Percentiles rank a stretch among this genome's conserved stretches.
phyloP scores from a whole-genome alignment of 2,329 filamentous ascomycete species.

The Talaromyces sp. region DNA sequence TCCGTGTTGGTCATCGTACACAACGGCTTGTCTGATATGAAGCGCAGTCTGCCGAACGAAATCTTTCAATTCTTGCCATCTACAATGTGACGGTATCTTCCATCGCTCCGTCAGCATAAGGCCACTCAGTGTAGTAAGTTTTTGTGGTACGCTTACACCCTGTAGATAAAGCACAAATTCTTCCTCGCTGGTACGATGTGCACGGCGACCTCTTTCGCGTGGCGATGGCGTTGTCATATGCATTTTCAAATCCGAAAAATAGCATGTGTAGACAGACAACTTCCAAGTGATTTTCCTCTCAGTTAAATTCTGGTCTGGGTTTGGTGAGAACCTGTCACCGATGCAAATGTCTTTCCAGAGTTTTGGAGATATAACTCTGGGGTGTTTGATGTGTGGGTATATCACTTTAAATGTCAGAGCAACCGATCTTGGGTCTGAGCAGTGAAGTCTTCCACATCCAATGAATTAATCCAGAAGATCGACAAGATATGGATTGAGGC shows the following conservation, averaged over 20 bases:
- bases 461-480: neutral
- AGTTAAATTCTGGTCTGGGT: neutral
- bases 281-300: neutral
- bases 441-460: neutral
- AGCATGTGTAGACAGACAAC: neutral
- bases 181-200: slow-evolving; percentile 33
- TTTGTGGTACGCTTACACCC: slow-evolving; percentile 28
- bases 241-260: neutral
- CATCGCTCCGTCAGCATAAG: neutral
- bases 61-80: slow-evolving; percentile 44
- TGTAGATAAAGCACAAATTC: slow-evolving; percentile 44
- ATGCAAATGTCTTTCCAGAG: neutral
- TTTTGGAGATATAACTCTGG: neutral
- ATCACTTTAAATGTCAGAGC: neutral
- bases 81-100: slow-evolving; percentile 40
- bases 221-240: slow-evolving; percentile 29
- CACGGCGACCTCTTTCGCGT: slow-evolving; percentile 30
- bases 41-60: slow-evolving; percentile 41
- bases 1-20: slow-evolving; percentile 41
- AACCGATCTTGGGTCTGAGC: neutral
- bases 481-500: neutral
- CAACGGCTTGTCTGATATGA: slow-evolving; percentile 42
- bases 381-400: neutral
- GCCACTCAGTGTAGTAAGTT: too few species aligned
- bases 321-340: neutral